Evolutionary conservation across 208 protist species (phyloP).

Genomic region (Acanthamoeba lenticulata): DNA sequence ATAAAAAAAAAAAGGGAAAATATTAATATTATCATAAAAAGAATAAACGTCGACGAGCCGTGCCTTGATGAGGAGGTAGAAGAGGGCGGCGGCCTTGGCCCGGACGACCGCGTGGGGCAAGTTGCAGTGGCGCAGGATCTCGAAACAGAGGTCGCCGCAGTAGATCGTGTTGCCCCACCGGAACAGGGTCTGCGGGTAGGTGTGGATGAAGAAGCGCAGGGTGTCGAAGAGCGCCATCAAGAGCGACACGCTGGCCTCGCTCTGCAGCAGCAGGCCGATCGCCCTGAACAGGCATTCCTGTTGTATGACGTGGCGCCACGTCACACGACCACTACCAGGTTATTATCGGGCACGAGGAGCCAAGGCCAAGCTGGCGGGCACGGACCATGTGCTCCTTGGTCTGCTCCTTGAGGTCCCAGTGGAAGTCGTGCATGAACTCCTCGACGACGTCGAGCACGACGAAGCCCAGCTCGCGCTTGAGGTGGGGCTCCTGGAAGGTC

Average conservation of each 20-base stretch:
- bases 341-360: too few species aligned
- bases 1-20: too few species aligned
- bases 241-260: constrained; percentile 65
- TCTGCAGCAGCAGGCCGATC: constrained; percentile 27
- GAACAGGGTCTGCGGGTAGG: constrained; percentile 72
- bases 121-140: constrained; percentile 76
- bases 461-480: constrained; percentile 45
- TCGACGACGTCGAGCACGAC: not conserved
- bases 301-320: not conserved
- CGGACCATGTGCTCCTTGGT: constrained; percentile 29
- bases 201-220: constrained; percentile 71
- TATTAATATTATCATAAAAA: not conserved
- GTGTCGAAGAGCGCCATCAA: constrained; percentile 46
- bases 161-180: constrained; percentile 61
- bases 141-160: constrained; percentile 64
- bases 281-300: constrained; percentile 64
- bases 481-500: constrained; percentile 6
- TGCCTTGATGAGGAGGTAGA: constrained; percentile 75
- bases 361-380: not conserved
- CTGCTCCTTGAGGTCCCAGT: constrained; percentile 7
- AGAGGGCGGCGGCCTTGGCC: constrained; percentile 35
- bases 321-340: too few species aligned
- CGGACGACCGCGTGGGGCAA: constrained; percentile 2
- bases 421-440: constrained; percentile 57
- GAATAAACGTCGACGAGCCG: not conserved